Base-by-base conservation (phyloP, 331 rosid genomes). In the Saraca asoca region DNA sequence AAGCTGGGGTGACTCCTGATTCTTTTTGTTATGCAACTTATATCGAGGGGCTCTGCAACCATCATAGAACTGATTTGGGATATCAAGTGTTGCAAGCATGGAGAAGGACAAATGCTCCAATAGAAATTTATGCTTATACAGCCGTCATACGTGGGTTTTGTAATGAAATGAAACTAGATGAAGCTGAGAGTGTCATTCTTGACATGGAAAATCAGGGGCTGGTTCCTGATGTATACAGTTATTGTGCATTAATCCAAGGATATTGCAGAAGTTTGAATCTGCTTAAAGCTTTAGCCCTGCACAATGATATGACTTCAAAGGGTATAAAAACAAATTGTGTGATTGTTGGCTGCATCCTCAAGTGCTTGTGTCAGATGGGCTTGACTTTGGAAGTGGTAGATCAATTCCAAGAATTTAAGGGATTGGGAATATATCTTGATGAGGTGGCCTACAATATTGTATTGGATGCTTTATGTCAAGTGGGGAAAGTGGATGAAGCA, bases 321-420 rank as follows among this genome's bases (percentile, higher is more conserved):
- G 96, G 95, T 15, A 68, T 86, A 71, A 85, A 83, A 58, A 76
- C 88, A n/a, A 86, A 91, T 75, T 91, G 88, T 38, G 81, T 83
- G 45, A 74, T 88, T 61, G 48, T 72, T 66, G 78, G 90, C 65
- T 72, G 50, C 51, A 80, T 91, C 74, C 96, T 91, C 60, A 87
- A 86, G 31, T 83, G 96, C 77, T 76, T 85, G 78, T 50, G 64
- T 56, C 65, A 79, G 79, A 88, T 76, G 88, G 88, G 85, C 13
- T 59, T 75, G 94, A 5, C 56, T 76, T 65, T 65, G 39, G 87
- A 85, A 17, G 96, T 73, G 7, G 72, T 85, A 19, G 81, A 69
- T 41, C 61, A 31, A 29, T 89, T 87, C 57, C 37, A 69, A 69
- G 68, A 81, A 69, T 56, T 70, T 38, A 78, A 80, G 77, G 73